phyloP scores from a whole-genome alignment of 2,329 filamentous ascomycete genomes.

The Colletotrichum musicola region DNA sequence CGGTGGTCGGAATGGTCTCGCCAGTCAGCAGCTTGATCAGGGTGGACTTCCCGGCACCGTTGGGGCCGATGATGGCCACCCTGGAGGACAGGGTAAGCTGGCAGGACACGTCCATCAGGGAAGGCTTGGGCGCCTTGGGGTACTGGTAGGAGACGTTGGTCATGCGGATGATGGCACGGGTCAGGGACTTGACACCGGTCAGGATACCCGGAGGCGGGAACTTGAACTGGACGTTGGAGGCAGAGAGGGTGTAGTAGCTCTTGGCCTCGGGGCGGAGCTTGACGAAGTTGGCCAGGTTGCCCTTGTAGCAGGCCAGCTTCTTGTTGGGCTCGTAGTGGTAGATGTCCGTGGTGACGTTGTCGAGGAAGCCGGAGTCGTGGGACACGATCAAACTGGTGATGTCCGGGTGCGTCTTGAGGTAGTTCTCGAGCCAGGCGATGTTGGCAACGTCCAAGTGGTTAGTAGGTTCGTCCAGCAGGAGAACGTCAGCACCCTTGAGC shows the following conservation, averaged over 20 bases:
- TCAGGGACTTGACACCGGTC: conserved; percentile 94
- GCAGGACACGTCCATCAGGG: conserved; percentile 88
- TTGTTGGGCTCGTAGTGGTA: conserved; percentile 98
- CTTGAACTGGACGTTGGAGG: conserved; percentile 92
- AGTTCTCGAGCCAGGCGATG: conserved; percentile 95
- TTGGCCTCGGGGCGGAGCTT: conserved; percentile 92
- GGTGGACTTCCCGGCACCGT: conserved; percentile 98
- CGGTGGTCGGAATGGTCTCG: conserved; percentile 84
- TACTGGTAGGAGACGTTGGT: conserved; percentile 92
- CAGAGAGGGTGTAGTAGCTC: conserved; percentile 96
- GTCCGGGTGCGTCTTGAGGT: conserved; percentile 94
- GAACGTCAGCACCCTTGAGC: conserved; percentile 95
- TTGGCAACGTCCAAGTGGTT: conserved; percentile 98
- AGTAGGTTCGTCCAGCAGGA: conserved; percentile 97
- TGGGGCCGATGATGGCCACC: conserved; percentile 95
- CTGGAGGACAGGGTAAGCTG: conserved; percentile 90
- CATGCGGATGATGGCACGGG: conserved; percentile 96
- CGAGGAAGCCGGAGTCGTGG: conserved; percentile 97
- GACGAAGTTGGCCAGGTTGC: conserved; percentile 87
- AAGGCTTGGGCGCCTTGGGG: conserved; percentile 88
- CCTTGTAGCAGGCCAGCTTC: conserved; percentile 90
- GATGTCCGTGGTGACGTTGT: conserved; percentile 98
- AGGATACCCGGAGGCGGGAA: conserved; percentile 96
- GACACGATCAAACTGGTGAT: conserved; percentile 98
- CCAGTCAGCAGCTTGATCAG: conserved; percentile 98